Conservation (phyloP, 768 basidiomycete species). For the Chalciporus chontae region DNA sequence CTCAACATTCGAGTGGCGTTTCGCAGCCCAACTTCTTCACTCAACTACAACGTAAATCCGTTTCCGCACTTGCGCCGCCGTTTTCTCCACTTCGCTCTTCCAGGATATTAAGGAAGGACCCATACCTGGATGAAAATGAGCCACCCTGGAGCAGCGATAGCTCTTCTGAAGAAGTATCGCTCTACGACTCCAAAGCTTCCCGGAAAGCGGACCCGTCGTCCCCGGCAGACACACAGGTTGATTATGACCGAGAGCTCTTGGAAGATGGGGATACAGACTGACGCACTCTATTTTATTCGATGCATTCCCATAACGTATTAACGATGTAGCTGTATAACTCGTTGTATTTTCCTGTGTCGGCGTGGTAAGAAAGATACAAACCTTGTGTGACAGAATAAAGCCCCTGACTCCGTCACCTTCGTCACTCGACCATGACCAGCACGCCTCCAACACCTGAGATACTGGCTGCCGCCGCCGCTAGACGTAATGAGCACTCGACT, state of each 20-base stretch:
- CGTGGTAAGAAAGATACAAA: not conserved
- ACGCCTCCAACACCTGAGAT: conserved; percentile 16
- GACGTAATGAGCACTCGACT: conserved; percentile 13
- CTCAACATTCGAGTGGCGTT: conserved; percentile 11
- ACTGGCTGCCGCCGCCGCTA: conserved; percentile 29
- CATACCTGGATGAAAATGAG: conserved; percentile 32
- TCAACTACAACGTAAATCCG: conserved; percentile 42
- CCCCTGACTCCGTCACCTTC: conserved; percentile 14
- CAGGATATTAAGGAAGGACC: conserved; percentile 21
- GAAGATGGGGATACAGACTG: conserved; percentile 23
- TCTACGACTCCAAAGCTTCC: conserved; percentile 11
- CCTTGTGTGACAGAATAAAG: not conserved
- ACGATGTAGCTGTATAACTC: not conserved
- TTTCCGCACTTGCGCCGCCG: conserved; percentile 39
- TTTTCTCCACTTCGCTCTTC: conserved; percentile 28
- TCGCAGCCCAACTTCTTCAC: conserved; percentile 37
- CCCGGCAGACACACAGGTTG: conserved; percentile 4
- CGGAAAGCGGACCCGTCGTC: conserved; percentile 9
- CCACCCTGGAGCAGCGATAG: conserved; percentile 58
- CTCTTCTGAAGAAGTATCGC: conserved; percentile 44
- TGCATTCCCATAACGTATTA: not conserved
- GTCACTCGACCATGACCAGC: conserved; percentile 7
- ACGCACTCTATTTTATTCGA: not conserved
- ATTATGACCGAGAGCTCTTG: conserved; percentile 18
- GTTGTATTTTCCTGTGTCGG: not conserved